phyloP scores from a whole-genome alignment of 2,329 filamentous ascomycete genomes.

The Rhexocercosporidium sp. region DNA sequence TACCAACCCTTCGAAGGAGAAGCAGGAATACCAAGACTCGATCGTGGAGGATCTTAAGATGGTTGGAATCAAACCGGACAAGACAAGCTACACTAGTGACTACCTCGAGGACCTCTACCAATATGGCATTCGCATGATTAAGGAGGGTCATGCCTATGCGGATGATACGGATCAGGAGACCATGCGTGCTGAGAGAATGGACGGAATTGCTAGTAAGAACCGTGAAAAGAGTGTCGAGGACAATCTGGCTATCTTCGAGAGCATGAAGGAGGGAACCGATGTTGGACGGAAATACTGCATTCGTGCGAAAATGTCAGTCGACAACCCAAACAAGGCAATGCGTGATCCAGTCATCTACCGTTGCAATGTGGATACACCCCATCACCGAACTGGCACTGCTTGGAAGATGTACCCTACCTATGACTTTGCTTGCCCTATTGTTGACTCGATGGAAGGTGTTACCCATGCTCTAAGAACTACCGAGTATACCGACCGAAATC shows the following conservation, averaged over 20 bases:
- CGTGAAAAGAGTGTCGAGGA: constrained; percentile 82
- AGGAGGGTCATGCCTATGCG: constrained; percentile 86
- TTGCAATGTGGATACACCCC: constrained; percentile 88
- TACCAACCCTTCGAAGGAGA: constrained; percentile 97
- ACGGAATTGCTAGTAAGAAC: constrained; percentile 80
- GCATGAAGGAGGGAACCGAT: constrained; percentile 87
- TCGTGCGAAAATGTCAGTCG: constrained; percentile 88
- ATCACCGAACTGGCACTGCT: constrained; percentile 78
- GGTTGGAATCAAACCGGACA: constrained; percentile 90
- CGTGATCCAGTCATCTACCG: constrained; percentile 97
- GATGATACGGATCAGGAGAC: constrained; percentile 92
- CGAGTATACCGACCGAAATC: constrained; percentile 86
- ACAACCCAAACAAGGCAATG: constrained; percentile 94
- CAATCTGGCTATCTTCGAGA: constrained; percentile 83
- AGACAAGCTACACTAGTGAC: constrained; percentile 88
- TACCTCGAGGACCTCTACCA: constrained; percentile 95
- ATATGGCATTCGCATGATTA: constrained; percentile 82
- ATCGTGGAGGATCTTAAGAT: constrained; percentile 91
- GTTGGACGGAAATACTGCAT: constrained; percentile 89
- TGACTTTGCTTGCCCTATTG: constrained; percentile 83
- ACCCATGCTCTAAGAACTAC: constrained; percentile 84
- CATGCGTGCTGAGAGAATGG: constrained; percentile 84
- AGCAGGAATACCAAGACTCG: constrained; percentile 92
- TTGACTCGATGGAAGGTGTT: constrained; percentile 81
- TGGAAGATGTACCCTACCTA: constrained; percentile 92